phyloP scores from a whole-genome alignment of 2,329 filamentous ascomycete genomes.

The Coniochaeta hoffmannii region DNA sequence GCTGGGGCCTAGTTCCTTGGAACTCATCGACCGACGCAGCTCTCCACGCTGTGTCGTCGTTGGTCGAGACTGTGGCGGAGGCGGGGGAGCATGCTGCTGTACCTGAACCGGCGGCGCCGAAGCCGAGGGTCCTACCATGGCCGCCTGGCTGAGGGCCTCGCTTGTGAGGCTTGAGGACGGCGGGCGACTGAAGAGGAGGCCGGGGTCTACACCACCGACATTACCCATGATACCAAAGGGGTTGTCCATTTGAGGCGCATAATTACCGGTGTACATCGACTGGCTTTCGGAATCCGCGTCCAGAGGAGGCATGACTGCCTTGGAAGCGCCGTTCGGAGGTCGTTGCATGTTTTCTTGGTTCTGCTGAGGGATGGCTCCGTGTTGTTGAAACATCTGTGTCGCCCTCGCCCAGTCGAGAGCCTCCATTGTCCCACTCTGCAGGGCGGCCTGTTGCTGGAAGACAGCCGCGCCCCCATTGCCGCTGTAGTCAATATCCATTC shows the following conservation, averaged over 20 bases:
- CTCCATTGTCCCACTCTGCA: slow-evolving; percentile 40
- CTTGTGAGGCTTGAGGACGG: slow-evolving; percentile 38
- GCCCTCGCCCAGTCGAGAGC: slow-evolving; percentile 51
- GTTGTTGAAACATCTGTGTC: slow-evolving; percentile 47
- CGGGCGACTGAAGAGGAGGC: slow-evolving; percentile 47
- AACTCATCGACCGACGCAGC: slow-evolving; percentile 37
- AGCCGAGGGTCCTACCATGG: slow-evolving; percentile 12
- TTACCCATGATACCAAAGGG: slow-evolving; percentile 41
- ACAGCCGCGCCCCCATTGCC: slow-evolving; percentile 32
- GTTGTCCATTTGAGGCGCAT: slow-evolving; percentile 38
- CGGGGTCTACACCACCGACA: slow-evolving; percentile 49
- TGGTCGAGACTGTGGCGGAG: slow-evolving; percentile 5
- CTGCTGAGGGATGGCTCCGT: slow-evolving; percentile 25
- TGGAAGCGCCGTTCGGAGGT: slow-evolving; percentile 38
- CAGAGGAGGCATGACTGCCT: slow-evolving; percentile 33
- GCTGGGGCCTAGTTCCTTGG: slow-evolving; percentile 32
- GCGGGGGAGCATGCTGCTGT: slow-evolving; percentile 14
- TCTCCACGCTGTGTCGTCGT: slow-evolving; percentile 25
- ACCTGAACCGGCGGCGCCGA: slow-evolving; percentile 6
- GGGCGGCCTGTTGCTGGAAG: slow-evolving; percentile 29
- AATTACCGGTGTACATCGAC: slow-evolving; percentile 32
- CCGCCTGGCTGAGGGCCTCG: slow-evolving; percentile 18
- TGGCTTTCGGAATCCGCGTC: slow-evolving; percentile 29
- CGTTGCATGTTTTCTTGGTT: slow-evolving; percentile 15
- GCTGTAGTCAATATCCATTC: slow-evolving; percentile 53